A percentile compares a stretch with the other conserved stretches of the same genome.
Evolutionary conservation across 352 stramenopile species (phyloP).

Genomic region (Pythium diclinum): DNA sequence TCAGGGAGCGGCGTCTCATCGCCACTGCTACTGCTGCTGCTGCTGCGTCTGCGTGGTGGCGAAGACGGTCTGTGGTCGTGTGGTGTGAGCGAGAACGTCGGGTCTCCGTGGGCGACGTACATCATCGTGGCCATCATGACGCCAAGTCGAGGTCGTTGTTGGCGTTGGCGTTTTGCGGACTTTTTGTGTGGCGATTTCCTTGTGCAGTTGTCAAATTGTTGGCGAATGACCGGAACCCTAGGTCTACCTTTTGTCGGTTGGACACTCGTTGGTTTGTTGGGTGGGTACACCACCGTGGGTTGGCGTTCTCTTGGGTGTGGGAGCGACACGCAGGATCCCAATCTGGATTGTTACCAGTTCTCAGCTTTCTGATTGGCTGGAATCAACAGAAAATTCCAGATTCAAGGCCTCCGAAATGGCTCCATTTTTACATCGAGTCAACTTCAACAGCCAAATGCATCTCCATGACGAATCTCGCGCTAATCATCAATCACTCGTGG

Average conservation of each 20-base stretch:
- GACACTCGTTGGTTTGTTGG: not conserved
- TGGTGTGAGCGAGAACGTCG: not conserved
- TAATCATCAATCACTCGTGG: not conserved
- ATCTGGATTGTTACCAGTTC: not conserved
- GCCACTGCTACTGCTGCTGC: no score
- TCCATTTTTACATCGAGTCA: not conserved
- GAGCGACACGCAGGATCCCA: not conserved
- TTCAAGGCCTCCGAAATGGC: not conserved
- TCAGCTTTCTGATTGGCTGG: not conserved
- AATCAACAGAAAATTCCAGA: not conserved
- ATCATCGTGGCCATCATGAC: constrained; percentile 18
- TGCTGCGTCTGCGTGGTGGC: not conserved
- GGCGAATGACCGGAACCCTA: not conserved
- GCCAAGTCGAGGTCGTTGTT: not conserved
- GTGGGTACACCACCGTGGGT: not conserved
- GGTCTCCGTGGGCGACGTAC: constrained; percentile 12
- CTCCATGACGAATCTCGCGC: not conserved
- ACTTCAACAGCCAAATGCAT: constrained; percentile 6
- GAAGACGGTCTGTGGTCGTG: not conserved
- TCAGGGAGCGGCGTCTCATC: not conserved
- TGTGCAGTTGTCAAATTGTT: not conserved
- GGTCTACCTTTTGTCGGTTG: not conserved
- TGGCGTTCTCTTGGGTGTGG: no score
- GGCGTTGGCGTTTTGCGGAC: not conserved
- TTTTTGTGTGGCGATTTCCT: not conserved